Base-by-base conservation (phyloP, 192 early-diverging fungal species). In the Neocallimastix lanati region DNA sequence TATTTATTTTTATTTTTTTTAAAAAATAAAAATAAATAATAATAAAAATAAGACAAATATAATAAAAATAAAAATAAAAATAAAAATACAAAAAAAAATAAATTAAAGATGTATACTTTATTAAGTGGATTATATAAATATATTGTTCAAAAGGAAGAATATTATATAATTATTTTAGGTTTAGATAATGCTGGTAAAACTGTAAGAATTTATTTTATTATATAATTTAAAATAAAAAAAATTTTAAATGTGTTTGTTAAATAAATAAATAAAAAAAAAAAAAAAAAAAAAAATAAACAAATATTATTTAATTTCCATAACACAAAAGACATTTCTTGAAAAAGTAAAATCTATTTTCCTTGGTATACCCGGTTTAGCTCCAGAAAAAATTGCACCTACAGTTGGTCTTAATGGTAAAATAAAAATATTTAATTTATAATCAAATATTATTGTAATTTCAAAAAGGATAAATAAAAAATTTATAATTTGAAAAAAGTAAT, bases 101-200 rank as follows among this genome's bases (percentile, higher is more conserved):
- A 6, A 6, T 33, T 33, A 6, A 33, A 33, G 30, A 98, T 98
- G 96, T 97, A 95, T 85, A 93, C 96, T 29, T 89, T 99, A 76
- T 84, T 98, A 15, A 91, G 90, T 77, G 97, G 96, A 28, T 88
- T 96, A 25, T 97, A 99, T 85, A 88, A 91, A 81, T 92, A 96
- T 82, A 87, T 93, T 79, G 96, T 94, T 50, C 87, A 91, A 77
- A 94, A 91, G 80, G 96, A 98, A 83, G 94, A 97, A 81, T 99
- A 91, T 86, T 95, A 92, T 78, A 90, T 98, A n/a, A 88, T 99
- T n/a, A 93, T 99, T 78, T 85, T 99, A 35, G 97, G 97, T 30
- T 90, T 98, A 28, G 97, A 99, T 82, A 94, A 95, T 84, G 94
- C 95, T n/a, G 97, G 97, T 76, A 99, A 99, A 84, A 98, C 96